Evolutionary conservation across 2,329 filamentous ascomycete species (phyloP).

Genomic region (Aspergillus sp.): DNA sequence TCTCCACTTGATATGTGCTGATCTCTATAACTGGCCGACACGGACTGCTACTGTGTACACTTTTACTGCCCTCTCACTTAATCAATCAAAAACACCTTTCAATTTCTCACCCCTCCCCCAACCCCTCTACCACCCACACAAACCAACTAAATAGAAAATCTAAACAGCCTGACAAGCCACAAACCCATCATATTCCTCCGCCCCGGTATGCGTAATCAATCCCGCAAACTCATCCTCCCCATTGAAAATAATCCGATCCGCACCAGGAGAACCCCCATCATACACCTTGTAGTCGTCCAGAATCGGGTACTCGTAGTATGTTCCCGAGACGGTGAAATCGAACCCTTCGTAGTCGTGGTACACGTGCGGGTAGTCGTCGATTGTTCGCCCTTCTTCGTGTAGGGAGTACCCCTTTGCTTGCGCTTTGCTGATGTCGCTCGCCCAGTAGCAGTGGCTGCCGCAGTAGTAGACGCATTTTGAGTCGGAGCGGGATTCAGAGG

Average conservation of each 20-base stretch:
- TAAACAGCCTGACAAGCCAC: constrained; percentile 39
- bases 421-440: constrained; percentile 53
- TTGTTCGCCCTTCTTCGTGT: constrained; percentile 41
- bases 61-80: too few species aligned
- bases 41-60: too few species aligned
- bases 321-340: constrained; percentile 57
- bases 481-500: constrained; percentile 33
- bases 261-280: constrained; percentile 63
- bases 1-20: too few species aligned
- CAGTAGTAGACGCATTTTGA: constrained; percentile 54
- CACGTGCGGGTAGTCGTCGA: constrained; percentile 57
- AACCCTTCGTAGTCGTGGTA: constrained; percentile 67
- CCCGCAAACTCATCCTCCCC: constrained; percentile 58
- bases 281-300: constrained; percentile 52
- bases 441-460: constrained; percentile 56
- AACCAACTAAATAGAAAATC: too few species aligned
- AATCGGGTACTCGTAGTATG: constrained; percentile 67
- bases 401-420: constrained; percentile 55
- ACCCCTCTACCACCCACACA: too few species aligned
- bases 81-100: too few species aligned
- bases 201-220: constrained; percentile 70
- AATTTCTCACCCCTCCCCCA: too few species aligned
- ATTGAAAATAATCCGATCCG: constrained; percentile 68
- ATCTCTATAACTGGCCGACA: too few species aligned
- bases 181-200: constrained; percentile 65